Evolutionary conservation across 306 rosid species (phyloP), one percentile per base, ranked within the genome.

Genomic region (Citrullus amarus): DNA sequence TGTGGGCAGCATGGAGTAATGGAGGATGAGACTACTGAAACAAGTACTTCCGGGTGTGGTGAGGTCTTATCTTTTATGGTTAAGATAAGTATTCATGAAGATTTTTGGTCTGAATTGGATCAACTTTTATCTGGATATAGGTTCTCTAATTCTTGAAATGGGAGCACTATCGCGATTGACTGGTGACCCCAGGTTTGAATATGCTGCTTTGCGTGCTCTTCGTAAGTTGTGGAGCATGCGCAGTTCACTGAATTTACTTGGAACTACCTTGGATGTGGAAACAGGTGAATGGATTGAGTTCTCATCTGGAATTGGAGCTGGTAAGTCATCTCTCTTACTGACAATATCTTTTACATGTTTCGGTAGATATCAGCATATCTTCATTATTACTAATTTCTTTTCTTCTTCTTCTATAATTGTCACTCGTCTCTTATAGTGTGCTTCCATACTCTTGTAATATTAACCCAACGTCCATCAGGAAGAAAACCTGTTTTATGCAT

Each of bases 1-100:
- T 90, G 88, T 94, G 90, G 86, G 86, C 97, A 92, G 97, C 89
- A 92, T 84, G 97, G 98, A 88, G 97, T 95, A 75, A 82, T 92
- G 97, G 93, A 88, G 96, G 81, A 88, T 85, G 98, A 95, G 91
- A 95, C 96, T 86, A 95, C 98, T 70, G 97, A 92, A 89, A 92
- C 96, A 82, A 92, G 98, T 88, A 91, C 97, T 88, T 95, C 98
- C 55, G 97, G 97, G 83, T 95, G 97, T 88, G 98, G 98, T 95
- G 92, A 95, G 96, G 84, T 88, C 77, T 86, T 85, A 86, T 88
- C 78, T 83, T 86, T 84, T 70, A 85, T 73, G 56, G 79, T 83
- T 80, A 84, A 83, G 82, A 86, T 16, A 84, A 82, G 82, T 81
- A 53, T 75, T 73, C 75, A 51, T 59, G 80, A 32, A 56, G 82